A percentile compares a stretch with the other conserved stretches of the same genome.
phyloP scores from a whole-genome alignment of 2,329 filamentous ascomycete genomes.

The Lecanoromycetidae sp. region DNA sequence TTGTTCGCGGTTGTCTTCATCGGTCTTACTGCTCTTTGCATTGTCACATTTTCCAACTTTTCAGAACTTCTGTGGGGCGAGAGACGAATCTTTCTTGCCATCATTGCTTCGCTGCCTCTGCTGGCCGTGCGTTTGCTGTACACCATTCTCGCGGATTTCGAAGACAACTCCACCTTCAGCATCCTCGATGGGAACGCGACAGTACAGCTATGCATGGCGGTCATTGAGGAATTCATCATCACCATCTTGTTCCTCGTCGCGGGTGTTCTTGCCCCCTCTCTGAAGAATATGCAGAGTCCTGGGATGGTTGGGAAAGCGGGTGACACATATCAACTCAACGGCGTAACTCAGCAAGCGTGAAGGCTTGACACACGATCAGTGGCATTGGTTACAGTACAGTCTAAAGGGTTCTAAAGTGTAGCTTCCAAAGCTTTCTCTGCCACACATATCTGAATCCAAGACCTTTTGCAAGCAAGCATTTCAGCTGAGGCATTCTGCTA shows the following conservation, averaged over 20 bases:
- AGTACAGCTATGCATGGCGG: slow-evolving; percentile 24
- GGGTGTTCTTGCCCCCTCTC: neutral
- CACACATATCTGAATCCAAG: no score
- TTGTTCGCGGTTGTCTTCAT: slow-evolving; percentile 23
- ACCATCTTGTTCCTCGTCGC: neutral
- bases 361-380: no score
- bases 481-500: no score
- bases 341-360: no score
- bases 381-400: no score
- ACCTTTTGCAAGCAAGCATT: no score
- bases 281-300: neutral
- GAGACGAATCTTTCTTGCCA: slow-evolving; percentile 22
- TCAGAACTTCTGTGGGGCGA: slow-evolving; percentile 22
- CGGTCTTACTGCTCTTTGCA: slow-evolving; percentile 14
- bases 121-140: slow-evolving; percentile 25
- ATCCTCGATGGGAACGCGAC: slow-evolving; percentile 20
- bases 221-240: slow-evolving; percentile 23
- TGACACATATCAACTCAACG: no score
- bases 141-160: slow-evolving; percentile 23
- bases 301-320: no score
- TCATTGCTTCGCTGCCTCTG: slow-evolving; percentile 23
- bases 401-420: no score
- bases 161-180: slow-evolving; percentile 20
- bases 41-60: slow-evolving; percentile 20
- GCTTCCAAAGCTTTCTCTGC: no score